Evolutionary conservation across 2,329 filamentous ascomycete species (phyloP).

Genomic region (Boeremia lycopersici): DNA sequence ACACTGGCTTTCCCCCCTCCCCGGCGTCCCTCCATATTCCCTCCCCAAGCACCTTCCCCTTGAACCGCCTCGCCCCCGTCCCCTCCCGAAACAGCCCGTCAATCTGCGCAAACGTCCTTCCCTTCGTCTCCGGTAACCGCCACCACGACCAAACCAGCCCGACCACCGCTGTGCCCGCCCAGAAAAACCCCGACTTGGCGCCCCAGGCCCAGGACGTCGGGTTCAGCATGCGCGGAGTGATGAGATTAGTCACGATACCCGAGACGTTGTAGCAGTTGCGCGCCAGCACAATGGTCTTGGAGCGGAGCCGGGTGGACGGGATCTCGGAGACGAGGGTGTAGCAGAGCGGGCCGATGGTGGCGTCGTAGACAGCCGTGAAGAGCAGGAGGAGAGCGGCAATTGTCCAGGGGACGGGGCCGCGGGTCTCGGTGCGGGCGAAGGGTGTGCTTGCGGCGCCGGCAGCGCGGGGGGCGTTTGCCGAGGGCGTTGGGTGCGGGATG

Average conservation of each 20-base stretch:
- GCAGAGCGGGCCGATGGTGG: slow-evolving; percentile 46
- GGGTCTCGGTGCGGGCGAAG: no score
- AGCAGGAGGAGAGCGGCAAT: slow-evolving; percentile 19
- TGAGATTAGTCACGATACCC: slow-evolving; percentile 78
- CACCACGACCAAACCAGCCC: slow-evolving; percentile 80
- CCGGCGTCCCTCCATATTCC: background rate
- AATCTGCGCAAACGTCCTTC: slow-evolving; percentile 80
- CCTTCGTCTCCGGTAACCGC: slow-evolving; percentile 76
- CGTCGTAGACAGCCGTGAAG: slow-evolving; percentile 21
- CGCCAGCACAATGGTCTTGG: slow-evolving; percentile 85
- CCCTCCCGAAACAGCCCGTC: slow-evolving; percentile 75
- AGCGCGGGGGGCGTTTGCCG: background rate
- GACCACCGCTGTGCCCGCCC: slow-evolving; percentile 75
- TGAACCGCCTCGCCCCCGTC: slow-evolving; percentile 27
- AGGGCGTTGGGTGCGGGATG: slow-evolving; percentile 1
- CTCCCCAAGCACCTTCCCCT: background rate
- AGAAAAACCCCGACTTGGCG: slow-evolving; percentile 84
- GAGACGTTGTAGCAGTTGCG: slow-evolving; percentile 77
- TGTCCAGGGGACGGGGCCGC: slow-evolving; percentile 2
- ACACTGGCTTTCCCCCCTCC: no score
- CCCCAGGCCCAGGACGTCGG: slow-evolving; percentile 76
- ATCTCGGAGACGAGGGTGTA: slow-evolving; percentile 79
- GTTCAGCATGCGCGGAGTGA: slow-evolving; percentile 64
- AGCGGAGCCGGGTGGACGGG: slow-evolving; percentile 77
- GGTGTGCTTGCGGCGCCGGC: background rate